Percentiles rank a stretch among this genome's conserved stretches.
Evolutionary conservation across 2,329 filamentous ascomycete species (phyloP).

Genomic region (Neophaeococcomyces aloes): DNA sequence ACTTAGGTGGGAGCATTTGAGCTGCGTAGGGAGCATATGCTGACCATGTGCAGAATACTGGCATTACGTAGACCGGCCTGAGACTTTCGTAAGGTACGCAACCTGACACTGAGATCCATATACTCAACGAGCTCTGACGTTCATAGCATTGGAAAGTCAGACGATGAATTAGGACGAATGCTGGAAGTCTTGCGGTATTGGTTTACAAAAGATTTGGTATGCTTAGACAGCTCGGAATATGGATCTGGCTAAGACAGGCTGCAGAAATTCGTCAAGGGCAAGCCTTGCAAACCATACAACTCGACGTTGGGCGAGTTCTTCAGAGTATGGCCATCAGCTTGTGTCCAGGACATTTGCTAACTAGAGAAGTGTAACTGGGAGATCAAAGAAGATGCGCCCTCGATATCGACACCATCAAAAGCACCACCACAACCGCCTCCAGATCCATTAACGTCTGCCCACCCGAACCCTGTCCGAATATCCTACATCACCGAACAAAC

Average conservation of each 20-base stretch:
- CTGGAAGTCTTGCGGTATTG: constrained; percentile 90
- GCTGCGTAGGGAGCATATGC: not conserved
- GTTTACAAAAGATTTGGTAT: constrained; percentile 89
- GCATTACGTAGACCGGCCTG: constrained; percentile 93
- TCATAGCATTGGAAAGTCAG: constrained; percentile 66
- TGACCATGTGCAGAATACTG: constrained; percentile 63
- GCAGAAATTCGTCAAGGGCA: constrained; percentile 93
- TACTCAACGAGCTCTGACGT: constrained; percentile 28
- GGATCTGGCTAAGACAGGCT: constrained; percentile 9
- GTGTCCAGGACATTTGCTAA: not conserved
- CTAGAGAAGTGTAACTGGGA: constrained; percentile 78
- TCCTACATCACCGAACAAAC: constrained; percentile 97
- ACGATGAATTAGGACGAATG: constrained; percentile 87
- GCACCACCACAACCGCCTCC: constrained; percentile 26
- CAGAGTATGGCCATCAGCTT: constrained; percentile 49
- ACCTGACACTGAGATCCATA: constrained; percentile 13
- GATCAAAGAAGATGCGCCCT: constrained; percentile 65
- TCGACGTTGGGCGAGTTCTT: constrained; percentile 96
- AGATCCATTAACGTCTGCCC: constrained; percentile 26
- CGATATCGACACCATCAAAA: constrained; percentile 37
- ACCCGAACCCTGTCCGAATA: constrained; percentile 53
- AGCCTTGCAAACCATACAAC: constrained; percentile 98
- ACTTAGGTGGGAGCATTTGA: constrained; percentile 50
- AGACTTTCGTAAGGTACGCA: constrained; percentile 62
- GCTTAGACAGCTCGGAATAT: constrained; percentile 11